Conservation (phyloP, 345 rosid genomes). For the Nasturtium officinale region DNA sequence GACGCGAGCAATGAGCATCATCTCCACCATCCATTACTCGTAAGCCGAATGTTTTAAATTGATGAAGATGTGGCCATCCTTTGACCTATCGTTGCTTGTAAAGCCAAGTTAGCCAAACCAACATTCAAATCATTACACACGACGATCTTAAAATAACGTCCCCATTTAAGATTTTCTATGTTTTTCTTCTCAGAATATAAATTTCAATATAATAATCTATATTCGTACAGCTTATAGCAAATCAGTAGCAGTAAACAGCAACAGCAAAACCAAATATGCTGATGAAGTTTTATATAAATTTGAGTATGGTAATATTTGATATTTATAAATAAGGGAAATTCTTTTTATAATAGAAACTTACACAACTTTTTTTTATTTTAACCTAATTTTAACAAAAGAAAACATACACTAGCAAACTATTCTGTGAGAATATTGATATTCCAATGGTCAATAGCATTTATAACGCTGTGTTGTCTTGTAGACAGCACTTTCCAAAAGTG, state of each 20-base stretch:
- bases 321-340: too few species aligned
- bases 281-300: too few species aligned
- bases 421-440: not conserved
- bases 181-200: not conserved
- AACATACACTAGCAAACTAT: not conserved
- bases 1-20: constrained; percentile 26
- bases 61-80: constrained; percentile 33
- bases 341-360: too few species aligned
- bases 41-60: constrained; percentile 17
- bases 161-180: constrained; percentile 28
- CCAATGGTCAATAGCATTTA: not conserved
- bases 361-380: too few species aligned
- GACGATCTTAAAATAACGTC: constrained; percentile 23
- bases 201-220: not conserved
- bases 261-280: not conserved
- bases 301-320: too few species aligned
- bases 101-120: constrained; percentile 38
- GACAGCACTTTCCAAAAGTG: not conserved
- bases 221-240: not conserved
- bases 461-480: not conserved
- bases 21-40: constrained; percentile 43
- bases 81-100: constrained; percentile 46
- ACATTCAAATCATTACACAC: constrained; percentile 36
- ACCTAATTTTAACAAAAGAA: too few species aligned
- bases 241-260: not conserved